Evolutionary conservation across 23 red algal genomes (phyloP), one percentile per base, ranked within the genome.

Genomic region (Gracilaria domingensis): DNA sequence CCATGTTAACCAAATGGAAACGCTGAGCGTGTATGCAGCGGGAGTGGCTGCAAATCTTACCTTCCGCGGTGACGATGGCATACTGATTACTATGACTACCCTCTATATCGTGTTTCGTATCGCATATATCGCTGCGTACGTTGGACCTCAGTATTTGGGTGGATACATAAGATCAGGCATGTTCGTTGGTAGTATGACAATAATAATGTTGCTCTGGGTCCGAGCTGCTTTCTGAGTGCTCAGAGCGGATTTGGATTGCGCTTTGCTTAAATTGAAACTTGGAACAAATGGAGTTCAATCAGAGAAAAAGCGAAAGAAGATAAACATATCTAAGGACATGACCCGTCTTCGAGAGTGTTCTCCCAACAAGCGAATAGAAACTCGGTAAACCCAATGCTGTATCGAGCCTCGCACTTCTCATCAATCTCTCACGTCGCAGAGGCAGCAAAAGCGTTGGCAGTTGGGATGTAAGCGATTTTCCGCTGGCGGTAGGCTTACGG

Each of bases 1-100:
- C 23, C 83, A 87, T 61, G 25, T 47, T 74, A 87, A 87, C 34
- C 83, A 87, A 65, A 33, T 87, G 29, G 83, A 87, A 29, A 87
- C 28, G 45, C 39, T 74, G 6, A 38, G 83, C 42, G 83, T 87
- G 25, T 87, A 87, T 49, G 83, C 83, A 13, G 67, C 65, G 0
- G 83, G 65, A 4, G 65, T 87, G 11, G 66, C 67, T 11, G 83
- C 65, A 38, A 72, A 66, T 55, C 32, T 87, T 39, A 9, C 66
- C 23, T 21, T 36, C 16, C 23, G 42, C 9, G 42, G 51, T 5
- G 75, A 34, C 37, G 66, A 54, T 24, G 32, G 44, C 29, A 21
- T 54, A 57, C 49, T 87, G 33, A 59, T 72, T n/a, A 49, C 51
- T 8, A 28, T 87, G 20, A 74, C 65, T 72, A 13, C 59, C 5